These are phyloP conservation scores for Botrytis cinerea DNA, from an alignment of 2,329 filamentous ascomycete species.

Conservation along the genomic window DNA sequence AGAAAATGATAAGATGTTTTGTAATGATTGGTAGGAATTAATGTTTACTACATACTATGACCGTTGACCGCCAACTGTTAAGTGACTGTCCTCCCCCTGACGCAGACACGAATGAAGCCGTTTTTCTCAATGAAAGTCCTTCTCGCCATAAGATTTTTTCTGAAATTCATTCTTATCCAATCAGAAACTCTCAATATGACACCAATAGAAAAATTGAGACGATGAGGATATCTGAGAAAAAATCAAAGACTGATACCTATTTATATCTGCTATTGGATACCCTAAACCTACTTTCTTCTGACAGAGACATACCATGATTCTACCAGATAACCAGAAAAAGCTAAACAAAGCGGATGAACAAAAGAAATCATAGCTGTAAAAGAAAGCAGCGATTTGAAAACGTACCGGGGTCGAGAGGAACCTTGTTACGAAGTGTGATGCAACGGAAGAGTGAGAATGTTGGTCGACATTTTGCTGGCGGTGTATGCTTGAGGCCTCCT, in stretches of 20 bases:
- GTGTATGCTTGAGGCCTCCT: not conserved
- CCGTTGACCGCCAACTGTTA: not conserved
- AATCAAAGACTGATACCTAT: not conserved
- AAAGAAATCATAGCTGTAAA: not conserved
- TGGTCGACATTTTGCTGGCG: slow-evolving; percentile 6
- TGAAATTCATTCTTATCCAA: not conserved
- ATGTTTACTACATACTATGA: not conserved
- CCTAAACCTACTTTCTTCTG: not conserved
- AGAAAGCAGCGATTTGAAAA: not conserved
- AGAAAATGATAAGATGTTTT: not conserved
- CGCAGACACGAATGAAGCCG: not conserved
- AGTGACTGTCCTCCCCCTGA: not conserved
- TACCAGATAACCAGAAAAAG: not conserved
- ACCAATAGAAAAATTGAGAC: not conserved
- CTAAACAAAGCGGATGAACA: not conserved
- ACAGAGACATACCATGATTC: not conserved
- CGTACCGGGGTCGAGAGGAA: not conserved
- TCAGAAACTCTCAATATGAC: not conserved
- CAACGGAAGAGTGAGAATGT: slow-evolving; percentile 9
- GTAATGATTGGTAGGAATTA: fast-evolving
- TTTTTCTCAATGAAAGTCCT: not conserved
- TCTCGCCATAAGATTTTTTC: not conserved
- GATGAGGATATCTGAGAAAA: not conserved
- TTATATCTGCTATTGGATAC: not conserved
- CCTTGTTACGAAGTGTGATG: not conserved